Evolutionary conservation across 495 filamentous ascomycete species (phyloP).

Genomic region (Achaetomiella virescens): DNA sequence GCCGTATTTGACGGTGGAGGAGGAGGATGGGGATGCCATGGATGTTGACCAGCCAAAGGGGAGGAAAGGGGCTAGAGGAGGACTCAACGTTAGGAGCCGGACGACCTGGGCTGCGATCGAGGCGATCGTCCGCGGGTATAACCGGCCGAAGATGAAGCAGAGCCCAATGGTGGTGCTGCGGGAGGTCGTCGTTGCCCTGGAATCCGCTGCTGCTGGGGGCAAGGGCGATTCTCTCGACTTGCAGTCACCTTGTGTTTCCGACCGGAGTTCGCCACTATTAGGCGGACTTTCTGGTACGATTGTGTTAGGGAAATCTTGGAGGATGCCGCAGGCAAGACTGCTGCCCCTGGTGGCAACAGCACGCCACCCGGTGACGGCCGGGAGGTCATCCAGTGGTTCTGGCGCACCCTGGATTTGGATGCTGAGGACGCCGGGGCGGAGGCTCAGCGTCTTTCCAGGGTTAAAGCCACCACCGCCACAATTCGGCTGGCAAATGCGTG

Average conservation of each 20-base stretch:
- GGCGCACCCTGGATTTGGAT: constrained; percentile 34
- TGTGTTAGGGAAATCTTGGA: constrained; percentile 27
- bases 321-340: constrained; percentile 11
- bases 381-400: constrained; percentile 29
- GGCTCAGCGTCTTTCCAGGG: constrained; percentile 33
- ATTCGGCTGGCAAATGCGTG: constrained; percentile 25
- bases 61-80: constrained; percentile 15
- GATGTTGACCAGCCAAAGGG: constrained; percentile 40
- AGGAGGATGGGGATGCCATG: constrained; percentile 58
- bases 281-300: constrained; percentile 33
- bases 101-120: constrained; percentile 38
- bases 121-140: constrained; percentile 37
- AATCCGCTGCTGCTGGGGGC: constrained; percentile 8
- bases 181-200: constrained; percentile 25
- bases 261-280: constrained; percentile 21
- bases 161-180: constrained; percentile 28
- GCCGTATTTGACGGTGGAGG: constrained; percentile 50
- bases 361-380: constrained; percentile 5
- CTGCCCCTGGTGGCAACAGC: constrained; percentile 20
- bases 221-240: constrained; percentile 1
- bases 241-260: constrained; percentile 24
- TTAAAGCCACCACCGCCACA: constrained; percentile 31
- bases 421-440: constrained; percentile 33
- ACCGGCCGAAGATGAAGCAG: constrained; percentile 30
- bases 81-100: constrained; percentile 27